phyloP scores from a whole-genome alignment of 768 basidiomycete species.

The Podaxis pistillaris region DNA sequence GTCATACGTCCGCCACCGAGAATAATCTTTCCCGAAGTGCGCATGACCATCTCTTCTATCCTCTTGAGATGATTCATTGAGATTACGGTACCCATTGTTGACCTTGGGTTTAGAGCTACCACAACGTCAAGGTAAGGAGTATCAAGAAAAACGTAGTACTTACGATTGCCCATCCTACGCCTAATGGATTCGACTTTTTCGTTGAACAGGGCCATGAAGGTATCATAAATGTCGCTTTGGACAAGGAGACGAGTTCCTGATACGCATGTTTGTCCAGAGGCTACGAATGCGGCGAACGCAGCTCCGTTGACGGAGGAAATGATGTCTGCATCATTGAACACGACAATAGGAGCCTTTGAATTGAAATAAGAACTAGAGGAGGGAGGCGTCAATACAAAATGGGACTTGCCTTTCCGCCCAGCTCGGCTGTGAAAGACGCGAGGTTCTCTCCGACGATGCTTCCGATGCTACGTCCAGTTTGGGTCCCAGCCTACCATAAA shows the following conservation, averaged over 20 bases:
- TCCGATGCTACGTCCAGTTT: slow-evolving; percentile 73
- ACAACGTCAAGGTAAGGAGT: neutral
- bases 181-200: slow-evolving; percentile 62
- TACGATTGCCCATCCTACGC: slow-evolving; percentile 76
- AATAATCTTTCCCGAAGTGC: slow-evolving; percentile 48
- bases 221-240: slow-evolving; percentile 66
- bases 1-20: slow-evolving; percentile 67
- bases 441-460: slow-evolving; percentile 73
- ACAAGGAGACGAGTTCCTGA: slow-evolving; percentile 84
- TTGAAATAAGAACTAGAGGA: slow-evolving; percentile 4
- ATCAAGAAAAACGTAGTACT: slow-evolving; percentile 24
- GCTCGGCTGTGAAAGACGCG: slow-evolving; percentile 75
- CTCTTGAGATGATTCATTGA: slow-evolving; percentile 61
- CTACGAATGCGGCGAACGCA: slow-evolving; percentile 82
- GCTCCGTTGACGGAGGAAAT: slow-evolving; percentile 76
- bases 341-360: slow-evolving; percentile 69
- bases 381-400: neutral
- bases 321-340: slow-evolving; percentile 79
- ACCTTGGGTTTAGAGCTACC: slow-evolving; percentile 64
- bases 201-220: slow-evolving; percentile 61
- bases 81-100: slow-evolving; percentile 82
- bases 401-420: slow-evolving; percentile 73
- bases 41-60: slow-evolving; percentile 55
- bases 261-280: slow-evolving; percentile 90
- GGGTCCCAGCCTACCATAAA: slow-evolving; percentile 63